Percentiles rank a stretch among this genome's conserved stretches.
Conservation (phyloP, 2,329 filamentous ascomycete genomes). For the Xylaria sp. region DNA sequence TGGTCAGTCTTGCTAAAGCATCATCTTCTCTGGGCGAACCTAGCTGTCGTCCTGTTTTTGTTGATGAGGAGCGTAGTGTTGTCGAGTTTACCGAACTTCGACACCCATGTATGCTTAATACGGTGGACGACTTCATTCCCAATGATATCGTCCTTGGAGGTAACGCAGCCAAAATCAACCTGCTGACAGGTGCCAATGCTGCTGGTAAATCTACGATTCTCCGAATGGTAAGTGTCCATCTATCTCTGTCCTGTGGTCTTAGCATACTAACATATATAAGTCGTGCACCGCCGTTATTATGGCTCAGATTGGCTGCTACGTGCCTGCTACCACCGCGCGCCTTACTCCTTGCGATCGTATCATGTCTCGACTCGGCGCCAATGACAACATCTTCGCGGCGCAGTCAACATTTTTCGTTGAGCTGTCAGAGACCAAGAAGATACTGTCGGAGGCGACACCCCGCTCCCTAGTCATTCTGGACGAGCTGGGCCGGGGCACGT, state of each 20-base stretch:
- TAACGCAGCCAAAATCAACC: slow-evolving; percentile 71
- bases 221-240: slow-evolving; percentile 66
- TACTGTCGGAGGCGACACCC: slow-evolving; percentile 86
- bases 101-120: slow-evolving; percentile 89
- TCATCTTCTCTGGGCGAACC: slow-evolving; percentile 79
- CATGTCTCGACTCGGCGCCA: slow-evolving; percentile 95
- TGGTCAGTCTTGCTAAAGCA: slow-evolving; percentile 87
- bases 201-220: slow-evolving; percentile 96
- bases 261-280: slow-evolving; percentile 36
- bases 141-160: slow-evolving; percentile 90
- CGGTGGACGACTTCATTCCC: slow-evolving; percentile 90
- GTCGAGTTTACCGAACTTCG: slow-evolving; percentile 90
- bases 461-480: slow-evolving; percentile 94
- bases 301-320: slow-evolving; percentile 90
- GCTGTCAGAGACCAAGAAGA: slow-evolving; percentile 96
- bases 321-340: slow-evolving; percentile 75
- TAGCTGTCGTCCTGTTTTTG: slow-evolving; percentile 81
- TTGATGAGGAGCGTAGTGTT: slow-evolving; percentile 76
- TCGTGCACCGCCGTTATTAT: slow-evolving; percentile 96
- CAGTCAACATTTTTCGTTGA: slow-evolving; percentile 99
- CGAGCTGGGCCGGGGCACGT: slow-evolving; percentile 90
- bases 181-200: slow-evolving; percentile 93
- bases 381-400: slow-evolving; percentile 97
- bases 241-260: background rate
- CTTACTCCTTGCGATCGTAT: slow-evolving; percentile 93